A percentile compares a stretch with the other conserved stretches of the same genome.
These are phyloP conservation scores for Cryptococcus floricola DNA, from an alignment of 1,284 basidiomycete species.

Conservation along the genomic window DNA sequence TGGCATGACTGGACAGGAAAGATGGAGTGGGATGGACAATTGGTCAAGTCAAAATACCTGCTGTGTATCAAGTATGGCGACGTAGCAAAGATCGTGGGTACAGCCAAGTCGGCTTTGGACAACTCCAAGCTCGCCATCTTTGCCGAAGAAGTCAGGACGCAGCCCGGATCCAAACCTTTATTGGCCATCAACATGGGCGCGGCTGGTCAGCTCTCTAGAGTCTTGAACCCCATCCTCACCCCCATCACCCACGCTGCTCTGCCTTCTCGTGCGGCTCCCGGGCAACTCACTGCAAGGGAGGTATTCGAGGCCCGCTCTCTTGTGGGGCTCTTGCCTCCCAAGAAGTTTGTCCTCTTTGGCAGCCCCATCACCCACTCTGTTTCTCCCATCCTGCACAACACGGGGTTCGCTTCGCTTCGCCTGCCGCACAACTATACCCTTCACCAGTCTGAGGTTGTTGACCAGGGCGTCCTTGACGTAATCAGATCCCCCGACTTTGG, in stretches of 20 bases:
- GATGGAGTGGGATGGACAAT: slow-evolving; percentile 72
- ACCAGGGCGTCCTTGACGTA: slow-evolving; percentile 62
- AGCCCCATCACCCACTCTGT: slow-evolving; percentile 83
- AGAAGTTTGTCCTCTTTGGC: slow-evolving; percentile 81
- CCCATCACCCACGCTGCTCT: slow-evolving; percentile 86
- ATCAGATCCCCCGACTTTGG: slow-evolving; percentile 74
- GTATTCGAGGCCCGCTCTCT: slow-evolving; percentile 78
- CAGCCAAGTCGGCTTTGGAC: slow-evolving; percentile 69
- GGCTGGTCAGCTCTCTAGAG: slow-evolving; percentile 81
- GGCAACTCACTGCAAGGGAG: slow-evolving; percentile 82
- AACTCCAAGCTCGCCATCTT: slow-evolving; percentile 79
- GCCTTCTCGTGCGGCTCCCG: slow-evolving; percentile 81
- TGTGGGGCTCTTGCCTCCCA: slow-evolving; percentile 69
- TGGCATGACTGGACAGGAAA: slow-evolving; percentile 90
- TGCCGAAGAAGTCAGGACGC: slow-evolving; percentile 47
- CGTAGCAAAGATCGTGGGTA: slow-evolving; percentile 87
- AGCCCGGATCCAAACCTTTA: slow-evolving; percentile 64
- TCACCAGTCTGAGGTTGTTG: slow-evolving; percentile 69
- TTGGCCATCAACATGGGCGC: slow-evolving; percentile 93
- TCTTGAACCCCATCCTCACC: slow-evolving; percentile 79
- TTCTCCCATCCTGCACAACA: slow-evolving; percentile 91
- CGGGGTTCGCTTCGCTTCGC: slow-evolving; percentile 74
- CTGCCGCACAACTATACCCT: slow-evolving; percentile 75
- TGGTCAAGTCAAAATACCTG: slow-evolving; percentile 66
- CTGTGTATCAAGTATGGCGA: slow-evolving; percentile 69